A percentile compares a stretch with the other conserved stretches of the same genome.
Conservation (phyloP, 352 stramenopile species). For the Pythium aquatile region DNA sequence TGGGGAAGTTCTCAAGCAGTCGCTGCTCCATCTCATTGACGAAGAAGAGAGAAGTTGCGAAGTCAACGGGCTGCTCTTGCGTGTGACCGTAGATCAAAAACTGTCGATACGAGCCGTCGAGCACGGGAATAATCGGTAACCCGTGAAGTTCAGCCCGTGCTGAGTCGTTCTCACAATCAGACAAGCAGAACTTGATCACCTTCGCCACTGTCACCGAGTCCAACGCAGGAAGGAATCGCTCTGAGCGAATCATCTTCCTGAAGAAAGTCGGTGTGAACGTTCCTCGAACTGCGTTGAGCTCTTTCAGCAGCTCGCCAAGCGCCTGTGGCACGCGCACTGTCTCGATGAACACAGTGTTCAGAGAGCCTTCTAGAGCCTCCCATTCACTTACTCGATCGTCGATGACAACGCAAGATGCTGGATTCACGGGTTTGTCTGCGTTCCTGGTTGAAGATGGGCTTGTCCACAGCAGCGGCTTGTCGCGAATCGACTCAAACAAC, state of each 20-base stretch:
- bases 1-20: conserved; percentile 10
- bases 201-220: conserved; percentile 1
- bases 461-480: conserved; percentile 44
- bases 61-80: conserved; percentile 2
- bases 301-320: conserved; percentile 14
- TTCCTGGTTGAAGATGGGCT: conserved; percentile 25
- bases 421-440: conserved; percentile 13
- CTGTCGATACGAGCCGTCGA: conserved; percentile 15
- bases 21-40: conserved; percentile 9
- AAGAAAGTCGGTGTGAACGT: conserved; percentile 25
- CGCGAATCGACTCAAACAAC: conserved; percentile 53
- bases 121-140: conserved; percentile 14
- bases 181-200: conserved; percentile 25
- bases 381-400: conserved; percentile 21
- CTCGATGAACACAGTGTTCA: conserved; percentile 23
- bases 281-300: conserved; percentile 13
- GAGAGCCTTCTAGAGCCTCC: conserved; percentile 18
- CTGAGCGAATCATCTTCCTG: conserved; percentile 16
- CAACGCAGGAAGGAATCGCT: conserved; percentile 17
- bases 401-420: conserved; percentile 16
- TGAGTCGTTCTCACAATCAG: conserved; percentile 9
- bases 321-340: conserved; percentile 17
- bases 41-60: conserved; percentile 16
- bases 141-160: conserved; percentile 15
- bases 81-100: conserved; percentile 4